Evolutionary conservation across 2,329 filamentous ascomycete species (phyloP).

Genomic region (Furcasterigmium furcatum): DNA sequence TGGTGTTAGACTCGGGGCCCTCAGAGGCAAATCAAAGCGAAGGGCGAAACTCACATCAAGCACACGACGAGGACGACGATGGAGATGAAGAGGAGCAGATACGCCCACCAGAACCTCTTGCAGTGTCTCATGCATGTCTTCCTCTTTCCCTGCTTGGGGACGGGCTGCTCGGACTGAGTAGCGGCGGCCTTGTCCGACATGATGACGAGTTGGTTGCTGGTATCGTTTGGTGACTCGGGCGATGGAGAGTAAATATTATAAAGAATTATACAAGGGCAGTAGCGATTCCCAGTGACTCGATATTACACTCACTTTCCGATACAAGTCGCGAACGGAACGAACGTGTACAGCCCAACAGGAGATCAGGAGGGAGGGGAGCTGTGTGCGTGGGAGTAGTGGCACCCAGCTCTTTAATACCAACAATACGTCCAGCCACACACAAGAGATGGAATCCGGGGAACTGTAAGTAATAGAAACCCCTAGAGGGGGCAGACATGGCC

Average conservation of each 20-base stretch:
- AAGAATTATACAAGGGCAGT: no score
- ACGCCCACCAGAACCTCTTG: slow-evolving; percentile 59
- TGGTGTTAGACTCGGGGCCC: background rate
- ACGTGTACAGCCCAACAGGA: background rate
- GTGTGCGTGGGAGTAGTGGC: slow-evolving; percentile 3
- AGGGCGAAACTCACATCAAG: slow-evolving; percentile 49
- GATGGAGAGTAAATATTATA: background rate
- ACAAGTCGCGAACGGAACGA: background rate
- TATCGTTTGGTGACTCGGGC: background rate
- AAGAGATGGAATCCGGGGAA: slow-evolving; percentile 9
- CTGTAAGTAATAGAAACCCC: no score
- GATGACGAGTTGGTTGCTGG: background rate
- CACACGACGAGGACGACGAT: slow-evolving; percentile 53
- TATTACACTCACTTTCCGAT: no score
- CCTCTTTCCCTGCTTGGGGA: slow-evolving; percentile 26
- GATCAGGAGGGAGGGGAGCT: background rate
- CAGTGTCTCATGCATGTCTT: slow-evolving; percentile 42
- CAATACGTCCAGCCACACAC: background rate
- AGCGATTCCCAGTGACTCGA: no score
- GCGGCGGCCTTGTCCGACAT: slow-evolving; percentile 36
- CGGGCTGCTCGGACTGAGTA: slow-evolving; percentile 28
- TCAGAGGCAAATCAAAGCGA: no score
- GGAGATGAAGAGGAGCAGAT: slow-evolving; percentile 47
- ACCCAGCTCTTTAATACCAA: slow-evolving; percentile 10
- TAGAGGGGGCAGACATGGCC: no score